These are phyloP conservation scores for Oryza punctata DNA, from an alignment of 176 grass and related monocot genomes.

Conservation along the genomic window DNA sequence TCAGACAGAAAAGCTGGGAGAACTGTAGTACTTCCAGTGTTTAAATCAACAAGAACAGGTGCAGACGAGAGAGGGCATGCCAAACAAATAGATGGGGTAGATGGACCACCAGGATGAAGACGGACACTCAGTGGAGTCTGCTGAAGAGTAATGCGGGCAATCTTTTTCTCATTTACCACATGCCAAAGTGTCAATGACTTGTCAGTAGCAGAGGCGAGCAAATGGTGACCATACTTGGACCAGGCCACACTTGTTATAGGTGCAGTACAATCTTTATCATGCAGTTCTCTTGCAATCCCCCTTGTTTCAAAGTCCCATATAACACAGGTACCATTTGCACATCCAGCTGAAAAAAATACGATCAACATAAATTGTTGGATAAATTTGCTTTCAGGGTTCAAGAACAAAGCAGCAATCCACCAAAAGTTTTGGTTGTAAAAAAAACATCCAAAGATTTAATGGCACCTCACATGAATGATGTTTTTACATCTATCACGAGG, in stretches of 20 bases:
- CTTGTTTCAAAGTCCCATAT: conserved; percentile 99
- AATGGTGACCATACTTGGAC: conserved; percentile 89
- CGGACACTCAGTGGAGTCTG: conserved; percentile 86
- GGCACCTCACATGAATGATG: conserved; percentile 10
- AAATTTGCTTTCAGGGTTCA: conserved; percentile 7
- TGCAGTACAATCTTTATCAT: conserved; percentile 83
- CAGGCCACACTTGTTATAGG: conserved; percentile 94
- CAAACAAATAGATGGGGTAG: conserved; percentile 72
- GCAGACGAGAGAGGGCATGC: conserved; percentile 97
- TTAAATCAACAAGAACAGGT: conserved; percentile 90
- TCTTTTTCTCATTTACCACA: conserved; percentile 76
- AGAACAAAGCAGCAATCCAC: conserved; percentile 3
- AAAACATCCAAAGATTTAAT: neutral
- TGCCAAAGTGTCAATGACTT: conserved; percentile 93
- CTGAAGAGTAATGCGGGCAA: conserved; percentile 84
- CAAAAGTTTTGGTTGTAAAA: conserved; percentile 22
- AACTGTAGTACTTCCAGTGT: conserved; percentile 71
- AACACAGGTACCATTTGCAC: conserved; percentile 86
- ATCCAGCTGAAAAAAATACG: conserved; percentile 78
- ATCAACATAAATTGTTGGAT: neutral
- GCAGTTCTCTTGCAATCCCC: conserved; percentile 84
- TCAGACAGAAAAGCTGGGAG: conserved; percentile 83
- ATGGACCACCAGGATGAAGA: conserved; percentile 72
- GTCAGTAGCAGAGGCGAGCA: conserved; percentile 97
- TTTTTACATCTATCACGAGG: neutral